phyloP scores from a whole-genome alignment of 2,329 filamentous ascomycete genomes.

The Verticillium alfalfae region DNA sequence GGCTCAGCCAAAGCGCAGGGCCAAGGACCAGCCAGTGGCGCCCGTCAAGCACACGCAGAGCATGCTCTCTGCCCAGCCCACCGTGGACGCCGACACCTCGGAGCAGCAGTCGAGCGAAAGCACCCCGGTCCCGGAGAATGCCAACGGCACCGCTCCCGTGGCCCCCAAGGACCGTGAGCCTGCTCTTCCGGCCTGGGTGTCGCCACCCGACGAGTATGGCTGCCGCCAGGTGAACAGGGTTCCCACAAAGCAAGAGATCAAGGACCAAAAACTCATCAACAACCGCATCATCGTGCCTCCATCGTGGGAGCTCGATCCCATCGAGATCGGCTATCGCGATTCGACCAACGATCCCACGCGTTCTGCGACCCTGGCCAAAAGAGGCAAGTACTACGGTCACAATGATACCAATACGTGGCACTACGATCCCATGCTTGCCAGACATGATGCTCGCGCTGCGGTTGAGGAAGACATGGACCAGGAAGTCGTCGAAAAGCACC shows the following conservation, averaged over 20 bases:
- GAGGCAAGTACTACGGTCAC: constrained; percentile 47
- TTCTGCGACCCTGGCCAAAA: constrained; percentile 44
- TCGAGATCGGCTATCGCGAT: constrained; percentile 56
- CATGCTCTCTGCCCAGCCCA: constrained; percentile 25
- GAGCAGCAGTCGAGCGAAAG: constrained; percentile 23
- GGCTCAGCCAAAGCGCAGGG: constrained; percentile 37
- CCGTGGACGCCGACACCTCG: constrained; percentile 11
- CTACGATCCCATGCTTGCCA: constrained; percentile 46
- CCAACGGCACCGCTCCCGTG: constrained; percentile 17
- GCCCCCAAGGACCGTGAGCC: constrained; percentile 14
- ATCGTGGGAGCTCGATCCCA: constrained; percentile 40
- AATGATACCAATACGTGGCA: constrained; percentile 50
- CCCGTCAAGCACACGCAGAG: constrained; percentile 14
- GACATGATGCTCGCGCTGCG: constrained; percentile 46
- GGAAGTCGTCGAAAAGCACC: constrained; percentile 40
- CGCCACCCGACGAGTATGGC: constrained; percentile 46
- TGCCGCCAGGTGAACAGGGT: constrained; percentile 37
- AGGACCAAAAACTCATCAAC: constrained; percentile 29
- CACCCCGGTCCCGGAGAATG: constrained; percentile 11
- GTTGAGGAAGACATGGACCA: constrained; percentile 45
- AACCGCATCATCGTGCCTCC: constrained; percentile 50
- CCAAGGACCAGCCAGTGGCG: constrained; percentile 34
- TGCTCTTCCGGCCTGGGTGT: constrained; percentile 20
- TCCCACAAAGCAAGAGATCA: constrained; percentile 17
- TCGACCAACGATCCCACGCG: constrained; percentile 50